These are phyloP conservation scores for Neonectria neomacrospora DNA, from an alignment of 2,329 filamentous ascomycete species.

Conservation along the genomic window DNA sequence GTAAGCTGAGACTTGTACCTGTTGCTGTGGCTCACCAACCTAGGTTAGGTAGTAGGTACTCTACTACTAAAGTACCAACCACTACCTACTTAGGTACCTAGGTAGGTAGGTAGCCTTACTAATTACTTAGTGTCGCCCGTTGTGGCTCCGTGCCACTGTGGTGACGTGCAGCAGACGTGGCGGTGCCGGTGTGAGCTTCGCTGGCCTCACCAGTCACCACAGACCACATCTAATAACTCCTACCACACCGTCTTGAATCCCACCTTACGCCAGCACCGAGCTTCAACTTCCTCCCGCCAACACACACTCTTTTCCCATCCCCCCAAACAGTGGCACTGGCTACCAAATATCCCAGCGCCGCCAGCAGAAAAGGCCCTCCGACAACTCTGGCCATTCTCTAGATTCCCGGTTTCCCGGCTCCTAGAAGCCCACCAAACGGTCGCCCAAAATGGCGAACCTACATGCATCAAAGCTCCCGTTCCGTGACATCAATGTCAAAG, in stretches of 20 bases:
- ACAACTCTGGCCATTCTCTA: slow-evolving; percentile 15
- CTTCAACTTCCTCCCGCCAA: slow-evolving; percentile 33
- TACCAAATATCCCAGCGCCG: slow-evolving; percentile 3
- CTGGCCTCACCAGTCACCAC: slow-evolving; percentile 44
- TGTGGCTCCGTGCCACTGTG: slow-evolving; percentile 9
- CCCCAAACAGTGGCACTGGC: slow-evolving; percentile 14
- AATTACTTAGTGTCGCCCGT: slow-evolving; percentile 16
- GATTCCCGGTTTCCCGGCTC: slow-evolving; percentile 26
- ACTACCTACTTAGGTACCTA: too few relatives aligned
- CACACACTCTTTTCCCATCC: slow-evolving; percentile 41
- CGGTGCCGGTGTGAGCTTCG: slow-evolving; percentile 44
- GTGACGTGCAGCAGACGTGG: slow-evolving; percentile 32
- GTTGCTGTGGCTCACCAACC: neutral
- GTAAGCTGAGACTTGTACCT: neutral
- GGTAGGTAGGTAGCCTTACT: too few relatives aligned
- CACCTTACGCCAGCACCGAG: slow-evolving; percentile 32
- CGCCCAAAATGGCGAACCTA: slow-evolving; percentile 51
- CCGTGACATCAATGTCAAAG: slow-evolving; percentile 96
- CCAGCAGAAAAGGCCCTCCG: slow-evolving; percentile 8
- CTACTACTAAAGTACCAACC: too few relatives aligned
- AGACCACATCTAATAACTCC: slow-evolving; percentile 11
- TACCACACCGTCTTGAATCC: slow-evolving; percentile 27
- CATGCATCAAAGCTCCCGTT: slow-evolving; percentile 70
- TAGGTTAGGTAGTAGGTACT: too few relatives aligned
- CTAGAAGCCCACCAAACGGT: slow-evolving; percentile 21